A percentile compares a stretch with the other conserved stretches of the same genome.
phyloP scores from a whole-genome alignment of 2,329 filamentous ascomycete species.

The Nannizziopsis barbatae region DNA sequence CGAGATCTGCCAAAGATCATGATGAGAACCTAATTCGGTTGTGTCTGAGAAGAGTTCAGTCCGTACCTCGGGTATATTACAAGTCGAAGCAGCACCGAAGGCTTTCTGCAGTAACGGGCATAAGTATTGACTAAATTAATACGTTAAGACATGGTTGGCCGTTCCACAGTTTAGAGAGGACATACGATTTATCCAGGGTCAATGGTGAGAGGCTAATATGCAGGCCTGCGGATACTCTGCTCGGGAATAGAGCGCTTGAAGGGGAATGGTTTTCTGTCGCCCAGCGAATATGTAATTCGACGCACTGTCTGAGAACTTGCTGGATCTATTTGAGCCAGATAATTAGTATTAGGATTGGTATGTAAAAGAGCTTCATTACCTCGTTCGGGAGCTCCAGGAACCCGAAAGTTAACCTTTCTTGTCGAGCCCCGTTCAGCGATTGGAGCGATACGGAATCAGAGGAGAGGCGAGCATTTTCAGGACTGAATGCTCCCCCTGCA shows the following conservation, averaged over 20 bases:
- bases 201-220: slow-evolving; percentile 65
- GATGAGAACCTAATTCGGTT: slow-evolving; percentile 17
- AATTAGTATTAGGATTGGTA: not conserved
- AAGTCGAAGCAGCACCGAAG: slow-evolving; percentile 48
- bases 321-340: slow-evolving; percentile 41
- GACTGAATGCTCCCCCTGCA: slow-evolving; percentile 53
- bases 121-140: slow-evolving; percentile 36
- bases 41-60: not conserved
- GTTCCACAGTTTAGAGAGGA: not conserved
- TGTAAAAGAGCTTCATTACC: slow-evolving; percentile 27
- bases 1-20: slow-evolving; percentile 34
- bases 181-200: slow-evolving; percentile 3
- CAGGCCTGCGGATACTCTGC: slow-evolving; percentile 65
- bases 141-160: not conserved
- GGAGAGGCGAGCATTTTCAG: slow-evolving; percentile 49
- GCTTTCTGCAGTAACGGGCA: slow-evolving; percentile 49
- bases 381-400: slow-evolving; percentile 62
- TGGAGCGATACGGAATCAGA: slow-evolving; percentile 45
- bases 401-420: slow-evolving; percentile 66
- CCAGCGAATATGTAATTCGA: slow-evolving; percentile 73
- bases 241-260: slow-evolving; percentile 57
- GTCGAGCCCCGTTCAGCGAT: slow-evolving; percentile 56
- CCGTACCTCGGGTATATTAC: slow-evolving; percentile 40
- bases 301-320: slow-evolving; percentile 50
- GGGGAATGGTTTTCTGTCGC: slow-evolving; percentile 48